phyloP scores from a whole-genome alignment of 2,329 filamentous ascomycete species.

The Penicillium crustosum region DNA sequence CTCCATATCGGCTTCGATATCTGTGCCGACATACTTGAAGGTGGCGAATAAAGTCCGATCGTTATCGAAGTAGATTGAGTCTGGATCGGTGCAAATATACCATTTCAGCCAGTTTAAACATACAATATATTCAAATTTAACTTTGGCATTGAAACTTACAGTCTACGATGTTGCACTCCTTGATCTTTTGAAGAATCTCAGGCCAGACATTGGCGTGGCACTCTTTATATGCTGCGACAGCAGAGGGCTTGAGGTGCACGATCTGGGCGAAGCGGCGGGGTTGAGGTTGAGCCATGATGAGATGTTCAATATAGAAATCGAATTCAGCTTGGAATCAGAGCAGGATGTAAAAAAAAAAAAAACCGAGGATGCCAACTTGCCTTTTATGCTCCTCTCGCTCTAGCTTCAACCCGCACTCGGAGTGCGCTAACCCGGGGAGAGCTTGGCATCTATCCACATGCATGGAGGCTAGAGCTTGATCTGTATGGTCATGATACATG shows the following conservation, averaged over 20 bases:
- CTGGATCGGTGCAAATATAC: conserved; percentile 39
- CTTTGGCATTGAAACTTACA: conserved; percentile 49
- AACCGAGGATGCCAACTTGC: not conserved
- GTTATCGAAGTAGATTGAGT: conserved; percentile 71
- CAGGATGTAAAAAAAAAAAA: not conserved
- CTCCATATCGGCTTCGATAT: conserved; percentile 73
- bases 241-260: conserved; percentile 67
- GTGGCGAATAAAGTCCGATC: conserved; percentile 68
- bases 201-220: conserved; percentile 75
- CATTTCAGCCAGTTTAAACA: not conserved
- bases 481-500: not conserved
- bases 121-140: no score
- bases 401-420: conserved; percentile 25
- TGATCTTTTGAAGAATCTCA: conserved; percentile 73
- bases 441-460: conserved; percentile 1
- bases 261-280: conserved; percentile 64
- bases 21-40: conserved; percentile 75
- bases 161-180: conserved; percentile 71
- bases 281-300: conserved; percentile 20
- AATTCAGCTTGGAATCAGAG: not conserved
- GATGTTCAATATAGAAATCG: not conserved
- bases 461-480: not conserved
- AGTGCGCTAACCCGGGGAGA: conserved; percentile 26
- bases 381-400: conserved; percentile 16
- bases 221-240: conserved; percentile 68